Evolutionary conservation across 345 rosid genomes (phyloP).

Genomic region (Litchi chinensis): DNA sequence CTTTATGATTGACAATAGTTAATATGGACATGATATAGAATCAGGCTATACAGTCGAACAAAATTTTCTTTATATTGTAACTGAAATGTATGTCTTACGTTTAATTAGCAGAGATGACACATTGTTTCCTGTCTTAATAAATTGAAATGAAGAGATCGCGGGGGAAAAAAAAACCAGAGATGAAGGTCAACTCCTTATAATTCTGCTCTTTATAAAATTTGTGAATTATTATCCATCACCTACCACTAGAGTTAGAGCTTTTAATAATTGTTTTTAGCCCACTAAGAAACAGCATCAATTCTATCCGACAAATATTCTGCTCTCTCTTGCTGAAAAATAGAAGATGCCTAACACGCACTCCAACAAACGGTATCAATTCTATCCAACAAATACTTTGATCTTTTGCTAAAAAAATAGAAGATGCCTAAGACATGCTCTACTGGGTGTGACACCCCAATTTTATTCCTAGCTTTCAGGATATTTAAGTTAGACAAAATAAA

Average conservation of each 20-base stretch:
- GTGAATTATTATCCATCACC: too few relatives aligned
- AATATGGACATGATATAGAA: too few relatives aligned
- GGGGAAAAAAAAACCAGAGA: background rate
- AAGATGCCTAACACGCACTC: too few relatives aligned
- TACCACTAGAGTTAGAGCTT: too few relatives aligned
- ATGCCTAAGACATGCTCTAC: background rate
- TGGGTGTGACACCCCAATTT: background rate
- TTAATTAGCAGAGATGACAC: background rate
- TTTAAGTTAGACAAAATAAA: background rate
- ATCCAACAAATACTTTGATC: background rate
- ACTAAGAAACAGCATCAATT: too few relatives aligned
- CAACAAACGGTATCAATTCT: too few relatives aligned
- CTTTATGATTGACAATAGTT: too few relatives aligned
- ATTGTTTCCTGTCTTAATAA: background rate
- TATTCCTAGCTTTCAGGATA: background rate
- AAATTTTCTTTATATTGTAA: too few relatives aligned
- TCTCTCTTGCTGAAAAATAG: too few relatives aligned
- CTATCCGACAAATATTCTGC: too few relatives aligned
- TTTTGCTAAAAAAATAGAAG: background rate
- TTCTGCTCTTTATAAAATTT: background rate
- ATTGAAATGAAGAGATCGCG: background rate
- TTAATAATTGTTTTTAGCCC: too few relatives aligned
- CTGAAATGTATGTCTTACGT: background rate
- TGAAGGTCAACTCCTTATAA: background rate
- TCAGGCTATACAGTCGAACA: too few relatives aligned